Conservation (phyloP, 495 filamentous ascomycete species). For the Xylaria acuta region DNA sequence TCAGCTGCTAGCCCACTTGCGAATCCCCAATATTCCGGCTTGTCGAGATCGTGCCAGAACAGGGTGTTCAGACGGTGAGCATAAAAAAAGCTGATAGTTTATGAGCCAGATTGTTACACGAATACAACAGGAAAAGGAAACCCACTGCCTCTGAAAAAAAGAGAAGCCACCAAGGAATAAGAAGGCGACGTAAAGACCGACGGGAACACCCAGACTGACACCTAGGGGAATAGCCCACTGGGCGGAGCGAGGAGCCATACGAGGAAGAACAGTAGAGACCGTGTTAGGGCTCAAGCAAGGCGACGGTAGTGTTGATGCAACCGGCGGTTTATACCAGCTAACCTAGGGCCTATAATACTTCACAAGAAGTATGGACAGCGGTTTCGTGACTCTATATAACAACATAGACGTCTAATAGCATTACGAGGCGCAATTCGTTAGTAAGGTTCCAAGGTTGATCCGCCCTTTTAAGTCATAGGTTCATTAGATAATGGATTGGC, state of each 20-base stretch:
- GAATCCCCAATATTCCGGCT: conserved; percentile 81
- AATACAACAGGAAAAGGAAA: background rate
- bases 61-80: conserved; percentile 73
- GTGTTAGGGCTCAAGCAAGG: background rate
- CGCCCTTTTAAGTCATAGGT: background rate
- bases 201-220: conserved; percentile 45
- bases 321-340: background rate
- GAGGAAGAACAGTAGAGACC: background rate
- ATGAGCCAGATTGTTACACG: background rate
- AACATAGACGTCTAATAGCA: background rate
- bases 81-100: conserved; percentile 70
- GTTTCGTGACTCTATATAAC: background rate
- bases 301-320: background rate
- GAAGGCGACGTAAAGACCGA: conserved; percentile 52
- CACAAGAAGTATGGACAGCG: background rate
- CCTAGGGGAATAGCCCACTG: conserved; percentile 37
- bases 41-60: conserved; percentile 71
- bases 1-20: conserved; percentile 61
- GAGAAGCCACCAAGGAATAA: conserved; percentile 54
- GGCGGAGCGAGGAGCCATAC: conserved; percentile 30
- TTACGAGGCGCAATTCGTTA: background rate
- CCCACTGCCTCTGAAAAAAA: conserved; percentile 66
- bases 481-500: background rate
- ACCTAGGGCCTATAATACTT: background rate
- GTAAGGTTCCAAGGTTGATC: too few species aligned